Percentiles rank a stretch among this genome's conserved stretches.
Conservation (phyloP, 163 green algal species). For the Volvox carteri region DNA sequence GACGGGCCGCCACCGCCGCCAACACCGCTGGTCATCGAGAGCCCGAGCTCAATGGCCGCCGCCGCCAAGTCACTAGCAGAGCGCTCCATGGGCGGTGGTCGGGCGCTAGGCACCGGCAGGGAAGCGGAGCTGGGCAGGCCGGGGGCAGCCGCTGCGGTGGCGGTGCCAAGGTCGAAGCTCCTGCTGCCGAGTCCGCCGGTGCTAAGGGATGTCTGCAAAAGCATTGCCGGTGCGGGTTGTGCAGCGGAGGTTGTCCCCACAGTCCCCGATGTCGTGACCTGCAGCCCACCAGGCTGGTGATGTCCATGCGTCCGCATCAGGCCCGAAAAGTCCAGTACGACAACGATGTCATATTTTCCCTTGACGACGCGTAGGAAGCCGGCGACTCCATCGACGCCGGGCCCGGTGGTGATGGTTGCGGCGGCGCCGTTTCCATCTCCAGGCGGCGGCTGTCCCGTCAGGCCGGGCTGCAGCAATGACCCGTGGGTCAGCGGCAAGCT, state of each 20-base stretch:
- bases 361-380: conserved; percentile 38
- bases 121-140: background rate
- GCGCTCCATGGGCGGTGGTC: no score
- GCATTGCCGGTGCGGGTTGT: background rate
- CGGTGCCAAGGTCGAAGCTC: no score
- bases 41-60: background rate
- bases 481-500: background rate
- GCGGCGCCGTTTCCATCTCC: no score
- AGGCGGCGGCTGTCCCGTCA: no score
- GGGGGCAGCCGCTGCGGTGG: no score
- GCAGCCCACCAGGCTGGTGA: background rate
- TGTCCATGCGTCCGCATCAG: conserved; percentile 23
- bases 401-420: background rate
- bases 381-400: background rate
- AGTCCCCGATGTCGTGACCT: background rate
- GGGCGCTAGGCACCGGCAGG: background rate
- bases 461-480: background rate
- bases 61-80: background rate
- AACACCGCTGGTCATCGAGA: background rate
- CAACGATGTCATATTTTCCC: conserved; percentile 48
- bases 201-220: background rate
- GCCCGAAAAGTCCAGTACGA: background rate
- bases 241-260: background rate
- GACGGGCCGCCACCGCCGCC: background rate
- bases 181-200: background rate